Evolutionary conservation across 2,329 filamentous ascomycete species (phyloP), one percentile per base, ranked within the genome.

Genomic region (Colletotrichum tropicale): DNA sequence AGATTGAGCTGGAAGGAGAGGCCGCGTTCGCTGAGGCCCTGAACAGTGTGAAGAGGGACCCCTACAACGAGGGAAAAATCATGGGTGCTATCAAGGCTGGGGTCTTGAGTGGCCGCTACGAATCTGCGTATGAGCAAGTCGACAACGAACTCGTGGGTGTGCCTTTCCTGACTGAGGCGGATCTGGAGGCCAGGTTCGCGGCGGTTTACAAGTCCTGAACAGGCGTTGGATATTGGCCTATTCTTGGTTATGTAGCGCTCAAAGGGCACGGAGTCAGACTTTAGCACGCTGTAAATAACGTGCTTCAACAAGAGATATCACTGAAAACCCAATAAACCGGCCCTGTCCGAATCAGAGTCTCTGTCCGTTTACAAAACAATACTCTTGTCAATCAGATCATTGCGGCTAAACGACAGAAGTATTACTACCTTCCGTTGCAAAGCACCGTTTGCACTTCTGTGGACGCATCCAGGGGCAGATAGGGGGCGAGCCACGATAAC

Each of bases 161-260:
- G 12, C 43, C 69, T 4, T 9, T 75, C 3, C 64, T 75, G 13
- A 65, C 62, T 5, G 70, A 73, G 43, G 64, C 43, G 43, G 70
- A 75, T 24, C 15, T 75, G 43, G 69, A 75, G 12, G 73, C 56
- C 5, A 75, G n/a, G 12, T 73, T 68, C n/a, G 70, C 72, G 3
- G 56, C 38, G 16, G 21, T 43, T 10, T 75, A 68, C 34, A 62
- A 48, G 28, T 62, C 68, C 7, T 71, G 71, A 55, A 36, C 6
- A 15, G 9, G 38, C 38, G 18, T 21, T 48, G 38, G 18, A n/a
- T 18, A 1, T 21, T 30, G 24, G 36, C 28, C 26, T 32, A 28
- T 30, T 28, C 24, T 15, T 10, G 28, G 12, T 61, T 3, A 4
- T 12, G 18, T 32, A n/a, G 18, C 18, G 9, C 18, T 48, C 38